Base-by-base conservation (phyloP, 129 eudicot species). In the Silybum marianum region DNA sequence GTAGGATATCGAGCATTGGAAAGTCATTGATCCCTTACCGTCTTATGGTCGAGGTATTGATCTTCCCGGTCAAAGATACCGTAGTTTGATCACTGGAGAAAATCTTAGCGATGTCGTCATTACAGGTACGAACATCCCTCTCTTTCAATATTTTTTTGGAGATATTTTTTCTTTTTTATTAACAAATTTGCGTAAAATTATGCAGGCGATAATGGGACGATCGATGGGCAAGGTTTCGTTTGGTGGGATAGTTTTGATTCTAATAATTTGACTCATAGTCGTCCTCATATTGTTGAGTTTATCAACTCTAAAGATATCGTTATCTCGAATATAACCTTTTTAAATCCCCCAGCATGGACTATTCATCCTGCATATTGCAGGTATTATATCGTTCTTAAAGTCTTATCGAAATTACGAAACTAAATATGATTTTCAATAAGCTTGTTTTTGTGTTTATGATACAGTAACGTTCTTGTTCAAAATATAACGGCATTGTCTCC, bases 361-460 rank as follows among this genome's bases (percentile, higher is more conserved):
- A 90, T 95, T 46, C 91, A 82, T 72, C 94, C 97, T 6, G 96
- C 83, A 58, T 95, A 95, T 82, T 95, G 97, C 98, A 92, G 94
- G 98, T 92, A 81, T 54, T 22, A 4, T 63, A 42, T n/a, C 63
- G 23, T 46, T 28, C 69, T 66, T 30, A 42, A 48, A 3, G 6
- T 5, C 14, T 69, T 70, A 12, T 69, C 1, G 19, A 22, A 71
- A 18, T 62, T 23, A 34, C 63, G 48, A 65, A 48, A 9, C 16
- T 78, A 16, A 8, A 42, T 28, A 76, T 6, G 5, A 21, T 2
- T 32, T n/a, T n/a, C n/a, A 54, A 84, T 78, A 1, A 58, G 67
- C 28, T 78, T 70, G 39, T 81, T 81, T 69, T 68, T 36, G 71
- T 84, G 80, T 40, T 19, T 75, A 6, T 78, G 71, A 5, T 88